phyloP scores from a whole-genome alignment of 768 basidiomycete species.

The Naganishia friedmannii region DNA sequence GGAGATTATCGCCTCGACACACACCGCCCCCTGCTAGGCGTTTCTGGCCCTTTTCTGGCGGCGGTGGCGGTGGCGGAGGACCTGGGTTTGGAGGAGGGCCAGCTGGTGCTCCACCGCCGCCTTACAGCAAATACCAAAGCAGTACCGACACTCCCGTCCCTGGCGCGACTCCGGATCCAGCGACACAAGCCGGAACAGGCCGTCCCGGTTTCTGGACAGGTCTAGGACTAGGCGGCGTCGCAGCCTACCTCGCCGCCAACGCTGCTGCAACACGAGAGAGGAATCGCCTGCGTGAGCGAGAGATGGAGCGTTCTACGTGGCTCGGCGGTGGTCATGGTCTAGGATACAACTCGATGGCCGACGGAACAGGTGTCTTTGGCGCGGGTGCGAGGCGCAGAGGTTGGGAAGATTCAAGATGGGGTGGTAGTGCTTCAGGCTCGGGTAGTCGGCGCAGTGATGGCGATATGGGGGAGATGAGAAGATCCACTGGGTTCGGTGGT shows the following conservation, averaged over 20 bases:
- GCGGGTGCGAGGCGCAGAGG: slow-evolving; percentile 59
- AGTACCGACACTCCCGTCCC: slow-evolving; percentile 49
- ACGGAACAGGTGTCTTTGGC: slow-evolving; percentile 15
- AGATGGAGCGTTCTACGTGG: slow-evolving; percentile 36
- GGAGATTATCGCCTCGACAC: slow-evolving; percentile 44
- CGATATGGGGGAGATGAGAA: slow-evolving; percentile 65
- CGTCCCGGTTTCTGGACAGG: slow-evolving; percentile 83
- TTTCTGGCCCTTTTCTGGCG: slow-evolving; percentile 37
- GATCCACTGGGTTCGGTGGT: slow-evolving; percentile 76
- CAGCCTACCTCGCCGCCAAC: slow-evolving; percentile 53
- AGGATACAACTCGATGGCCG: slow-evolving; percentile 55
- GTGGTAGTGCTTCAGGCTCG: slow-evolving; percentile 33
- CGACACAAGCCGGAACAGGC: slow-evolving; percentile 53
- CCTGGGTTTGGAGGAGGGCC: slow-evolving; percentile 47
- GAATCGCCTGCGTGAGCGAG: slow-evolving; percentile 38
- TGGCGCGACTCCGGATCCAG: slow-evolving; percentile 60
- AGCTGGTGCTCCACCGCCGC: slow-evolving; percentile 49
- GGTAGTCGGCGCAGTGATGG: slow-evolving; percentile 43
- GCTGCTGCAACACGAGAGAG: slow-evolving; percentile 29
- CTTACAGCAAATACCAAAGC: slow-evolving; percentile 40
- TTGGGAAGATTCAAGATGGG: slow-evolving; percentile 25
- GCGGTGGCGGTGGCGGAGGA: slow-evolving; percentile 46
- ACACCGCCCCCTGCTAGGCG: slow-evolving; percentile 49
- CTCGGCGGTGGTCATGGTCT: slow-evolving; percentile 35
- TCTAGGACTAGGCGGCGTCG: slow-evolving; percentile 68